phyloP scores from a whole-genome alignment of 2,329 filamentous ascomycete species.

The Penicillium frequentans region DNA sequence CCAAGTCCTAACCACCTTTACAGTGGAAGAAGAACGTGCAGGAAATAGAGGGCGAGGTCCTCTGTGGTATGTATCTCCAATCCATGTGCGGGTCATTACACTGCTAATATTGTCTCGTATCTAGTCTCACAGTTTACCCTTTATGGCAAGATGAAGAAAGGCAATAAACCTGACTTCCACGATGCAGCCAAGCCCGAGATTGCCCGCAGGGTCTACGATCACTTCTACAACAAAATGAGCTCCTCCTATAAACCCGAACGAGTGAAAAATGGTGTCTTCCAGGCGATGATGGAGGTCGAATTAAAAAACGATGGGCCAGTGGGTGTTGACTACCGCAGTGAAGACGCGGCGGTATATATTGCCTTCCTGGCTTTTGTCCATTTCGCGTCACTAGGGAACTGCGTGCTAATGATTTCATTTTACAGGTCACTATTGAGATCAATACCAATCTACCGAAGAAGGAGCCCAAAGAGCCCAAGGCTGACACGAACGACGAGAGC shows the following conservation, averaged over 20 bases:
- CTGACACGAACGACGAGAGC: slow-evolving; percentile 11
- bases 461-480: slow-evolving; percentile 25
- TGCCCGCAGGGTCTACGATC: slow-evolving; percentile 77
- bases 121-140: slow-evolving; percentile 96
- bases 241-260: slow-evolving; percentile 69
- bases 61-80: slow-evolving; percentile 69
- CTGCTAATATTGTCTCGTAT: neutral
- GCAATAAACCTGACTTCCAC: slow-evolving; percentile 93
- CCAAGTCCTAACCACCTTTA: neutral
- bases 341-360: slow-evolving; percentile 56
- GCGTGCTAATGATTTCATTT: neutral
- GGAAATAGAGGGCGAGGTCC: slow-evolving; percentile 85
- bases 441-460: slow-evolving; percentile 47
- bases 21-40: slow-evolving; percentile 90
- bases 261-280: slow-evolving; percentile 95
- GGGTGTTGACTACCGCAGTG: slow-evolving; percentile 60
- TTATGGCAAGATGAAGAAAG: slow-evolving; percentile 89
- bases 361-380: slow-evolving; percentile 23
- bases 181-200: slow-evolving; percentile 76
- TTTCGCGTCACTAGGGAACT: neutral
- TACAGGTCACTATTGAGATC: slow-evolving; percentile 47
- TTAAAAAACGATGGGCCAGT: slow-evolving; percentile 82
- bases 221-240: slow-evolving; percentile 76
- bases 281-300: slow-evolving; percentile 98
- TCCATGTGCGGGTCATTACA: neutral